Evolutionary conservation across 2,329 filamentous ascomycete genomes (phyloP), one percentile per base, ranked within the genome.

Genomic region (Penicillium polonicum): DNA sequence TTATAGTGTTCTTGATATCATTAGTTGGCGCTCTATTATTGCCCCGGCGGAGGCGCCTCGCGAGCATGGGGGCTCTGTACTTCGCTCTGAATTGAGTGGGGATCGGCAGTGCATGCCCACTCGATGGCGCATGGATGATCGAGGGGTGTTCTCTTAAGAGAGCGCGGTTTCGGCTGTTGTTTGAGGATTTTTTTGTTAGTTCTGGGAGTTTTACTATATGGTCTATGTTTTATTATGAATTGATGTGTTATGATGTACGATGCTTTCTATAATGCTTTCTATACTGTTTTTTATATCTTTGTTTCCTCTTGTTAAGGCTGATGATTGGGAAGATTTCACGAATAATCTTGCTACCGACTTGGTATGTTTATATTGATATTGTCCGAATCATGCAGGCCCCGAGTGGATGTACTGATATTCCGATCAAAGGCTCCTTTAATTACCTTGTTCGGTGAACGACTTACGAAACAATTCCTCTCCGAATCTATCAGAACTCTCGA

Each of bases 391-490:
- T 12, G 5, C n/a, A n/a, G 5, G 27, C 2, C 3, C 5, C 6
- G 1, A 23, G 44, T 17, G 19, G 19, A 23, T 5, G 3, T 25
- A 17, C 49, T 21, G n/a, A 33, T 21, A 0, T 17, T 17, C 23
- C 36, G 19, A 6, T 6, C 5, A 12, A 45, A 74, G 70, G 72
- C 73, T 15, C 73, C 72, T 1, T 56, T 76, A 4, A 71, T 77
- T 12, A 61, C 71, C 9, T 68, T 79, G 0, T 82, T 82, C 38
- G 80, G 79, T 1, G 79, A 82, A 41, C 69, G 74, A 21, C 73
- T 80, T 4, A 77, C 78, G 0, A 81, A 77, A 64, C 79, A 82
- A 62, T 82, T 79, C 52, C 71, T 82, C 25, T 80, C 77, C 46
- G 73, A 80, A 35, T 74, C 75, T 0, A 70, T 76, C 2, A 72